A percentile compares a stretch with the other conserved stretches of the same genome.
Conservation (phyloP, 1,284 basidiomycete species). For the Singerocomus rubriflavus region DNA sequence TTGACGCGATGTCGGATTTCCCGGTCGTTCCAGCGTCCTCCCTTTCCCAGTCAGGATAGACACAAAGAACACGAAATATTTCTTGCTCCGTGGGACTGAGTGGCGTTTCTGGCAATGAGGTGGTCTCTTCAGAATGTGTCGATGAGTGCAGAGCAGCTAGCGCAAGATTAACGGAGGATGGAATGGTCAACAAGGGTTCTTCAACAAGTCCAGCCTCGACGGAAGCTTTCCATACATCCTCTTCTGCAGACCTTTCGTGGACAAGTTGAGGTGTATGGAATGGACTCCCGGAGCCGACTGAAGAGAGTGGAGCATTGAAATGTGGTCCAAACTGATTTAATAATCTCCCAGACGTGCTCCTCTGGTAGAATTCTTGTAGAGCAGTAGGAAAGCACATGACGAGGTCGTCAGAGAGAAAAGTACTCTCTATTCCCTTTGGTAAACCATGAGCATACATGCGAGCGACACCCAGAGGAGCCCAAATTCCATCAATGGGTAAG, state of each 20-base stretch:
- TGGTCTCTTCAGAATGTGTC: conserved; percentile 11
- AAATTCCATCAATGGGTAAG: conserved; percentile 52
- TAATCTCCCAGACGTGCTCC: conserved; percentile 41
- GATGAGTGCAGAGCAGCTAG: conserved; percentile 27
- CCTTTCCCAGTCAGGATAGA: conserved; percentile 55
- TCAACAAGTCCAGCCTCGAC: conserved; percentile 25
- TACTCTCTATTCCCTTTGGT: conserved; percentile 37
- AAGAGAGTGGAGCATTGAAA: conserved; percentile 26
- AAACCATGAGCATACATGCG: conserved; percentile 38
- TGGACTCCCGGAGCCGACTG: conserved; percentile 13
- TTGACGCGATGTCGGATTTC: conserved; percentile 1
- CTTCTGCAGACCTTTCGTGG: conserved; percentile 6
- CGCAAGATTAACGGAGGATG: conserved; percentile 30
- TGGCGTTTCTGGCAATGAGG: conserved; percentile 39
- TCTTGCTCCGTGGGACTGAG: conserved; percentile 68
- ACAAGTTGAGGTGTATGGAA: conserved; percentile 10
- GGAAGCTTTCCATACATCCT: conserved; percentile 20
- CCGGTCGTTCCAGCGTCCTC: conserved; percentile 26
- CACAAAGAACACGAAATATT: conserved; percentile 61
- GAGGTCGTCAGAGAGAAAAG: conserved; percentile 60
- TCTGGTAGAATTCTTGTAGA: conserved; percentile 51
- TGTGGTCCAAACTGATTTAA: conserved; percentile 52
- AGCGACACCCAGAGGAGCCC: conserved; percentile 61
- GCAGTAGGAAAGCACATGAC: conserved; percentile 57
- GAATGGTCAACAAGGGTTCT: conserved; percentile 27